Conservation (phyloP, 139 green algal genomes). For the Zygnema circumcarinatum region DNA sequence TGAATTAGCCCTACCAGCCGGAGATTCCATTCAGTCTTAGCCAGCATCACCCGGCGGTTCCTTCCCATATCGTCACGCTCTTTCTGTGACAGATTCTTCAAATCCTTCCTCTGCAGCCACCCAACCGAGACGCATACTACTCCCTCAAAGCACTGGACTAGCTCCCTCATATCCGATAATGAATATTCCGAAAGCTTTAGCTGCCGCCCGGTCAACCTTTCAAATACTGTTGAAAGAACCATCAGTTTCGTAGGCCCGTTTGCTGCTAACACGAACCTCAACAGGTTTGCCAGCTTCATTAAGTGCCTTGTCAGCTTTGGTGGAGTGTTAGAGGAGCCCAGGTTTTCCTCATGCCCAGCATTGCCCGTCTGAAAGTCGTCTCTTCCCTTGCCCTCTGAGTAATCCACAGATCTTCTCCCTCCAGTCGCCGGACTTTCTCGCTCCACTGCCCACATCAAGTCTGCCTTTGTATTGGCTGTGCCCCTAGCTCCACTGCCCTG, state of each 20-base stretch:
- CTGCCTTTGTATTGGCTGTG: background rate
- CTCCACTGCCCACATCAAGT: too few relatives aligned
- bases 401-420: too few relatives aligned
- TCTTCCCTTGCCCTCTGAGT: background rate
- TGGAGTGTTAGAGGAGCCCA: background rate
- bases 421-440: too few relatives aligned
- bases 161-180: conserved; percentile 19
- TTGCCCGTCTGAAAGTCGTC: background rate
- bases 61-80: conserved; percentile 33
- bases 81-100: background rate
- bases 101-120: background rate
- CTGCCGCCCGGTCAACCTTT: conserved; percentile 13
- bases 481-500: background rate
- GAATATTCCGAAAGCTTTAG: conserved; percentile 38
- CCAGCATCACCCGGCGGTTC: background rate
- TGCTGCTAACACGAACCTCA: conserved; percentile 12
- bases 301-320: background rate
- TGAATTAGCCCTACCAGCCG: conserved; percentile 26
- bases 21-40: background rate
- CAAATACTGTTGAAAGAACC: background rate
- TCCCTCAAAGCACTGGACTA: conserved; percentile 9
- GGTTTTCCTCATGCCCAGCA: background rate
- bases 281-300: background rate
- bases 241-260: background rate
- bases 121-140: conserved; percentile 17